phyloP scores from a whole-genome alignment of 306 rosid species.

The Purshia tridentata region DNA sequence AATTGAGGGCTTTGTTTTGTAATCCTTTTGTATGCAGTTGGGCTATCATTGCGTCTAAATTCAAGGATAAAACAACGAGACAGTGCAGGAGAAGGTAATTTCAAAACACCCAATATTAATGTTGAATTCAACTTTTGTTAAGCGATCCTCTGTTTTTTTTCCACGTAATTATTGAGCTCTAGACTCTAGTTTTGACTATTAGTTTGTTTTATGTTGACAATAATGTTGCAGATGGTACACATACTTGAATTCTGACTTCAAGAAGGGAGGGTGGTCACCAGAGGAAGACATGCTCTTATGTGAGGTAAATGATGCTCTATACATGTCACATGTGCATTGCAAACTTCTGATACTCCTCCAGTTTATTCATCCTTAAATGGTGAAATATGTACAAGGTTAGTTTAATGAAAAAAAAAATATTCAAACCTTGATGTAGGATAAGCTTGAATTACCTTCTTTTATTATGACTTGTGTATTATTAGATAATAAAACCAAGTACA shows the following conservation, averaged over 20 bases:
- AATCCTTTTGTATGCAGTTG: conserved; percentile 53
- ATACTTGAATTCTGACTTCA: conserved; percentile 95
- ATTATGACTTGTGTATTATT: background rate
- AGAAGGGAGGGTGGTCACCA: conserved; percentile 99
- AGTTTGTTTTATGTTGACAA: conserved; percentile 27
- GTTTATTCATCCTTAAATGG: conserved; percentile 6
- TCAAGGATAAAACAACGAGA: conserved; percentile 95
- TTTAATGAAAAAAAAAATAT: background rate
- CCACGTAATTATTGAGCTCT: conserved; percentile 14
- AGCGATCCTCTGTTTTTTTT: conserved; percentile 13
- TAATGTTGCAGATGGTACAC: conserved; percentile 86
- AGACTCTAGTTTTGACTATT: conserved; percentile 16
- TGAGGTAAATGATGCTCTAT: conserved; percentile 55
- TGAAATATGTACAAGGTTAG: background rate
- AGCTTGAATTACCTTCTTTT: background rate
- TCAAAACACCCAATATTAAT: conserved; percentile 36
- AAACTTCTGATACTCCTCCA: background rate
- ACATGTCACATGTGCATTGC: background rate
- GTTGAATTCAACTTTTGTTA: conserved; percentile 18
- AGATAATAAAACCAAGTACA: conserved; percentile 7
- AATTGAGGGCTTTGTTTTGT: conserved; percentile 22
- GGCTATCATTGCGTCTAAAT: conserved; percentile 95
- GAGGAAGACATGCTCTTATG: conserved; percentile 97
- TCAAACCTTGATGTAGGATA: conserved; percentile 3
- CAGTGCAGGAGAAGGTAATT: conserved; percentile 97